A percentile compares a stretch with the other conserved stretches of the same genome.
Evolutionary conservation across 257 asterid species (phyloP).

Genomic region (Petunia axillaris): DNA sequence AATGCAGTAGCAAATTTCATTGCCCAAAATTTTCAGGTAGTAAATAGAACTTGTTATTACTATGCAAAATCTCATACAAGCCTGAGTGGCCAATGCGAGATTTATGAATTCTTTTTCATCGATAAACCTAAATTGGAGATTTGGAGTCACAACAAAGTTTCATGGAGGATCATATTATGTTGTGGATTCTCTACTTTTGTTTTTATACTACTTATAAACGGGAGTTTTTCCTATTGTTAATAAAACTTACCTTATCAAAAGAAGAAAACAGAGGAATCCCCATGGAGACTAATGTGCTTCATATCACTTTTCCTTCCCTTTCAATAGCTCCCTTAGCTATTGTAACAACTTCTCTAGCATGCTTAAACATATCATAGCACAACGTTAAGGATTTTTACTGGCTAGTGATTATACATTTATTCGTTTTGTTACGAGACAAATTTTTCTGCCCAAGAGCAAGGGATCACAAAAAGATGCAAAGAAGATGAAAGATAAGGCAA

Average conservation of each 20-base stretch:
- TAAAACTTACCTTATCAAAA: too few species aligned
- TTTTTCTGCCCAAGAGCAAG: neutral
- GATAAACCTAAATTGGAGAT: neutral
- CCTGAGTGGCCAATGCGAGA: slow-evolving; percentile 6
- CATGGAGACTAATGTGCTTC: slow-evolving; percentile 5
- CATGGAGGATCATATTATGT: too few species aligned
- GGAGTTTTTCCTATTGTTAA: too few species aligned
- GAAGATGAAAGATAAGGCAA: slow-evolving; percentile 6
- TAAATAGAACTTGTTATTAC: slow-evolving; percentile 7
- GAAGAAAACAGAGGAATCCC: neutral
- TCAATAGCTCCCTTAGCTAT: neutral
- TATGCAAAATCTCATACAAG: neutral
- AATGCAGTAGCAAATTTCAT: slow-evolving; percentile 12
- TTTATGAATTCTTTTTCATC: neutral
- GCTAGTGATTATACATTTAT: neutral
- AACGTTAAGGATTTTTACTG: neutral
- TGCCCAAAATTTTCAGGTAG: neutral
- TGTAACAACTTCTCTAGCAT: slow-evolving; percentile 1
- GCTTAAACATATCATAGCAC: neutral
- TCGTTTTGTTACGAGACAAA: neutral
- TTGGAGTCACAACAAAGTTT: slow-evolving; percentile 6
- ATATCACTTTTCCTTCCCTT: neutral
- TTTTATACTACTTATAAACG: too few species aligned
- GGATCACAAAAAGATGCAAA: slow-evolving; percentile 11
- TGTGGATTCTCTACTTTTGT: too few species aligned